A percentile compares a stretch with the other conserved stretches of the same genome.
Evolutionary conservation across 2,329 filamentous ascomycete species (phyloP).

Genomic region (Metarhizium robertsii): DNA sequence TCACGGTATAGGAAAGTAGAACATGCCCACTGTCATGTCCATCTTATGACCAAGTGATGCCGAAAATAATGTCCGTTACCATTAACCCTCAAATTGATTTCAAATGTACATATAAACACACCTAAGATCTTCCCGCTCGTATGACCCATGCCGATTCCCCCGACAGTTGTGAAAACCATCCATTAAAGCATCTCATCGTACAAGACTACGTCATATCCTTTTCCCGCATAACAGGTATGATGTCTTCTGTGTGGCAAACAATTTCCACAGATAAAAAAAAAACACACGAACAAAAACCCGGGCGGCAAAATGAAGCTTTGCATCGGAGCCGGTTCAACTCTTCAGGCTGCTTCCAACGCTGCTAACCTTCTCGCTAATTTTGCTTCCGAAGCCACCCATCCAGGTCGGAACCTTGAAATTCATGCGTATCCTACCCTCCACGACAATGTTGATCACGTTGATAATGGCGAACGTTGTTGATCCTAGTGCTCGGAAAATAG

Average conservation of each 20-base stretch:
- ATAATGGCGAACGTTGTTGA: conserved; percentile 74
- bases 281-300: too few species aligned
- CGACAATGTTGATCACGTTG: conserved; percentile 72
- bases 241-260: neutral
- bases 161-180: neutral
- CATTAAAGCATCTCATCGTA: conserved; percentile 11
- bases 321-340: conserved; percentile 14
- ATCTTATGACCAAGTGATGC: neutral
- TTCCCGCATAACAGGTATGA: neutral
- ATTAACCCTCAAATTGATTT: neutral
- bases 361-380: conserved; percentile 38
- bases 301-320: neutral
- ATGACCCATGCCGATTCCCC: neutral
- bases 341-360: conserved; percentile 36
- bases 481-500: conserved; percentile 80
- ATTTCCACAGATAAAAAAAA: neutral
- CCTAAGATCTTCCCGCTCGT: neutral
- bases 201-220: conserved; percentile 4
- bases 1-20: neutral
- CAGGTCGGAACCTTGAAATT: conserved; percentile 40
- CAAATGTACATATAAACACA: neutral
- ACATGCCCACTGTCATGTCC: neutral
- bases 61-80: too few species aligned
- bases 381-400: conserved; percentile 32
- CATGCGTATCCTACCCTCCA: conserved; percentile 69